Conservation (phyloP, 306 rosid genomes). For the Quercus mongolica region DNA sequence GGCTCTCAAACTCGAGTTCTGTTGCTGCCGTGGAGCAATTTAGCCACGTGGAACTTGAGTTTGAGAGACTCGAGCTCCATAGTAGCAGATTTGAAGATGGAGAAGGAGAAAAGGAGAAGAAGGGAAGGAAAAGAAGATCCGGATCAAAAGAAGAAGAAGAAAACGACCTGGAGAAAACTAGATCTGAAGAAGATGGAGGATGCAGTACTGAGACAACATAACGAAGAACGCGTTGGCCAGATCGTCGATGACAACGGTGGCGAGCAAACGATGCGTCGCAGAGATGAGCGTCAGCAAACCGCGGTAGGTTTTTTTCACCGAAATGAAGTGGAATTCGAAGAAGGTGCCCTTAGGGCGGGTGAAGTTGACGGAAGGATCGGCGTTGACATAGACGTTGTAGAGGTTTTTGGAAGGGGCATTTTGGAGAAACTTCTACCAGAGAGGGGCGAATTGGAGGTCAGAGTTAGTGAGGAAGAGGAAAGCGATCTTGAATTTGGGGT, state of each 20-base stretch:
- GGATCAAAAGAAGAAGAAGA: too few relatives aligned
- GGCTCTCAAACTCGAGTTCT: too few relatives aligned
- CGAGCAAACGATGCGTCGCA: conserved; percentile 76
- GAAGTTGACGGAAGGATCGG: conserved; percentile 27
- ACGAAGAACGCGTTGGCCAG: conserved; percentile 70
- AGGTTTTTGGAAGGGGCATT: too few relatives aligned
- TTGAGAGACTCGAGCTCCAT: too few relatives aligned
- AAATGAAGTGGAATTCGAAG: conserved; percentile 25
- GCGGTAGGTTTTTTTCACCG: conserved; percentile 67
- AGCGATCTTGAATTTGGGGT: conserved; percentile 71
- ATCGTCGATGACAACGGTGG: conserved; percentile 69
- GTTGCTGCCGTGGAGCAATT: too few relatives aligned
- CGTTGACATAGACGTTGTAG: too few relatives aligned
- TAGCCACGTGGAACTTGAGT: too few relatives aligned
- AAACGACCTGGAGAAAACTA: too few relatives aligned
- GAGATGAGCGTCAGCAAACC: conserved; percentile 27
- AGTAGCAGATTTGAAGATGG: too few relatives aligned
- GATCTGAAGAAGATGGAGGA: background rate
- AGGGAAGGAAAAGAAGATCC: conserved; percentile 45
- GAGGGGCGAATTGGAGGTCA: too few relatives aligned
- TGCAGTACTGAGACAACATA: conserved; percentile 69
- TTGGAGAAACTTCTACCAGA: too few relatives aligned
- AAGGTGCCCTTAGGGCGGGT: conserved; percentile 48
- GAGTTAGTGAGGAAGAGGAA: too few relatives aligned
- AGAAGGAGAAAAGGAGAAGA: conserved; percentile 32